Percentiles rank a stretch among this genome's conserved stretches.
Evolutionary conservation across 1,139 yeast species (phyloP).

Genomic region (Nakaseomyces kungkrabaensis): DNA sequence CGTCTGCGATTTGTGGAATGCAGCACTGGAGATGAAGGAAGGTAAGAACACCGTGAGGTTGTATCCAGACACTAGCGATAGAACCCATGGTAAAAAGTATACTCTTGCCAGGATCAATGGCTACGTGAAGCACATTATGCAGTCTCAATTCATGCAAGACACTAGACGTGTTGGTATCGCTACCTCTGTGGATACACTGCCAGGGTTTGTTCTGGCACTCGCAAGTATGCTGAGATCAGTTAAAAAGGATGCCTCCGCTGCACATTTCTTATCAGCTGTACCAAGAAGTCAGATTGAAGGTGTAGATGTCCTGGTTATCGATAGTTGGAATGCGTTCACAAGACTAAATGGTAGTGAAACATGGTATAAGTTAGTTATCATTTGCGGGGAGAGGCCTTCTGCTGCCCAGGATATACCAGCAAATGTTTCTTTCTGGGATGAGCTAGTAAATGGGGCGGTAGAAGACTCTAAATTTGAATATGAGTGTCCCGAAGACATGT

Average conservation of each 20-base stretch:
- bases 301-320: slow-evolving; percentile 28
- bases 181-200: slow-evolving; percentile 18
- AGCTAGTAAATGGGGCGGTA: slow-evolving; percentile 16
- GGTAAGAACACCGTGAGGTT: slow-evolving; percentile 13
- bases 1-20: slow-evolving; percentile 54
- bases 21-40: slow-evolving; percentile 26
- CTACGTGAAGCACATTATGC: slow-evolving; percentile 14
- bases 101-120: slow-evolving; percentile 23
- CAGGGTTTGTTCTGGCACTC: slow-evolving; percentile 27
- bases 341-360: slow-evolving; percentile 20
- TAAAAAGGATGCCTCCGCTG: slow-evolving; percentile 11
- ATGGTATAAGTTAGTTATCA: slow-evolving; percentile 30
- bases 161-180: slow-evolving; percentile 25
- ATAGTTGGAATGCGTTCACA: slow-evolving; percentile 19
- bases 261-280: slow-evolving; percentile 25
- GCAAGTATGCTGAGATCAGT: slow-evolving; percentile 28
- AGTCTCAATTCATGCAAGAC: slow-evolving; percentile 6
- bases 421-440: slow-evolving; percentile 24
- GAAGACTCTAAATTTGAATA: slow-evolving; percentile 21
- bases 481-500: slow-evolving; percentile 31
- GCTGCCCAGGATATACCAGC: slow-evolving; percentile 4
- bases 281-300: slow-evolving; percentile 26
- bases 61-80: slow-evolving; percentile 1
- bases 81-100: not conserved
- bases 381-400: slow-evolving; percentile 19